A percentile compares a stretch with the other conserved stretches of the same genome.
phyloP scores from a whole-genome alignment of 441 rosid species.

The Euphorbia celastroides region DNA sequence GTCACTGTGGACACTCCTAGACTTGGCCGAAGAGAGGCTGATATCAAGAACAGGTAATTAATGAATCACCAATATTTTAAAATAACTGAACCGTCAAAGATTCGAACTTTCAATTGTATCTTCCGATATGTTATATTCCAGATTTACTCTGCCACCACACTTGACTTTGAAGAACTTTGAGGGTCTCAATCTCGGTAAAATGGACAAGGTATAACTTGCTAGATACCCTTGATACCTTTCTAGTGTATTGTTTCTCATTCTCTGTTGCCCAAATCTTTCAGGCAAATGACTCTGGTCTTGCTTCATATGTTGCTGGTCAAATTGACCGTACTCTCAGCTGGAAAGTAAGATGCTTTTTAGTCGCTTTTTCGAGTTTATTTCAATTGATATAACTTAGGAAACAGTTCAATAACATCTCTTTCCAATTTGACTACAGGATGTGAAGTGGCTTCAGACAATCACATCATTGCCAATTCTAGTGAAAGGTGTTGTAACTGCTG shows the following conservation, averaged over 20 bases:
- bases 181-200: constrained; percentile 74
- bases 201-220: constrained; percentile 48
- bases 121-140: constrained; percentile 22
- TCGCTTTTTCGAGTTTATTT: background rate
- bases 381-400: background rate
- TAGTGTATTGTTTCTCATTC: background rate
- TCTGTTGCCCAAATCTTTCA: constrained; percentile 28
- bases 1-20: constrained; percentile 95
- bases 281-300: constrained; percentile 83
- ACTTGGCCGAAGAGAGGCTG: constrained; percentile 96
- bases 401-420: background rate
- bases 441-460: constrained; percentile 90
- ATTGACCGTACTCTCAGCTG: constrained; percentile 73
- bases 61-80: background rate
- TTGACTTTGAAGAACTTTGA: constrained; percentile 84
- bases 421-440: constrained; percentile 48
- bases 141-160: constrained; percentile 65
- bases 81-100: background rate
- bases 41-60: constrained; percentile 83
- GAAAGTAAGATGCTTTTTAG: constrained; percentile 42
- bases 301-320: constrained; percentile 89
- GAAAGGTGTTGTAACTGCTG: constrained; percentile 91
- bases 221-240: background rate
- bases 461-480: constrained; percentile 84
- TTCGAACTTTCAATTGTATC: background rate